Evolutionary conservation across 2,329 filamentous ascomycete species (phyloP), one percentile per base, ranked within the genome.

Genomic region (Ophidiomyces ophidiicola): DNA sequence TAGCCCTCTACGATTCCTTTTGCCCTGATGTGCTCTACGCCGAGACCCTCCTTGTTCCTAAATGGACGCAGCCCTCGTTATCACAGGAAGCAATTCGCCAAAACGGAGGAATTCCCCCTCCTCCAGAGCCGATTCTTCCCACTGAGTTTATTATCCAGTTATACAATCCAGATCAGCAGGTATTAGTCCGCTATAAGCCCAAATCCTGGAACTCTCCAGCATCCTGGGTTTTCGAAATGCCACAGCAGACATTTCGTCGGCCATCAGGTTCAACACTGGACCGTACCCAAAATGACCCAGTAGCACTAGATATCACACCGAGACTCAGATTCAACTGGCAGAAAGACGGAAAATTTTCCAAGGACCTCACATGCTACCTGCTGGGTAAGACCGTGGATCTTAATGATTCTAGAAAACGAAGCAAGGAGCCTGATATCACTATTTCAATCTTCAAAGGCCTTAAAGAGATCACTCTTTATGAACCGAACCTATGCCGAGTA

Each of bases 351-450:
- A 80, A 85, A 47, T 64, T 94, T 39, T 82, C 78, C 42, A 90
- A 82, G 62, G 85, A 94, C 53, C 76, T 94, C 67, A 85, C 82
- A 1, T 94, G 87, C 60, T 86, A 81, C 59, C 71, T 94, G 63
- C 82, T 80, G 0, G 87, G 88, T 11, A 82, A 78, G 56, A 80
- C 76, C 8, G 74, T 81, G 0, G 70, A 73, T 36, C 56, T 65
- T 2, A 54, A 63, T 8, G 74, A 74, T 20, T 76, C 74, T 15
- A 83, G 79, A 61, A 83, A 69, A 48, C 77, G 83, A 67, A 82
- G 71, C 64, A 88, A 83, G 56, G 90, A 98, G 57, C 88, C 90
- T 0, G 90, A 96, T 60, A 96, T 96, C 50, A 87, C 86, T 0
- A 71, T 96, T n/a, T 86, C 85, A 2, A 72, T 96, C 51, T 93